Evolutionary conservation across 2,329 filamentous ascomycete genomes (phyloP).

Genomic region (Ophiostoma ulmi): DNA sequence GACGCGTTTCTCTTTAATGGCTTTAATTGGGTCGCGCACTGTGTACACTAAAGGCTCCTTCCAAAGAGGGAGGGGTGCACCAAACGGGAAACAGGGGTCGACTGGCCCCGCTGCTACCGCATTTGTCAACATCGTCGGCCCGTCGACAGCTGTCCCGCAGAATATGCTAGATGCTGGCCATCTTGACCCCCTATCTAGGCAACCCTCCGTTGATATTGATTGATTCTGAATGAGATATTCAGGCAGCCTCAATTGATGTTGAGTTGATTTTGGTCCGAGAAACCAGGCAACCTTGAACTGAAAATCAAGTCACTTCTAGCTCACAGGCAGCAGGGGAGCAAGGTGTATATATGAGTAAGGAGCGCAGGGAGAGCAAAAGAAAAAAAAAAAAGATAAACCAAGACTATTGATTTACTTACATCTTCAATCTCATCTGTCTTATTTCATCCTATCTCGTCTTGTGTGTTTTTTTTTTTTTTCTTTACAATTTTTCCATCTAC

Average conservation of each 20-base stretch:
- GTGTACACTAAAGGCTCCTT: not conserved
- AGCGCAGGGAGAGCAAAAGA: not conserved
- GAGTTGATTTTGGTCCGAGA: not conserved
- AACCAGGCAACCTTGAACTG: not conserved
- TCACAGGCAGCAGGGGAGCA: not conserved
- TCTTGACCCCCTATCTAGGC: conserved; percentile 3
- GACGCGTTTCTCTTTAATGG: conserved; percentile 34
- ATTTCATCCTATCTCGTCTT: not conserved
- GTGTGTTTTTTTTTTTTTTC: not conserved
- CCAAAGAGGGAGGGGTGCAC: not conserved
- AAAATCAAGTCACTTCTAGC: not conserved
- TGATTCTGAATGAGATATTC: not conserved
- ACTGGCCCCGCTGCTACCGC: not conserved
- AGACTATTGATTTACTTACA: not conserved
- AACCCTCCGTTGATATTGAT: not conserved
- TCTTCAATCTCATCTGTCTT: not conserved
- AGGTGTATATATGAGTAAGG: not conserved
- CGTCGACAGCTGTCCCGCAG: conserved; percentile 15
- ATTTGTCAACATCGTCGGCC: conserved; percentile 14
- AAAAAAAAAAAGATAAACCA: not conserved
- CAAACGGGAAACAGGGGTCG: not conserved
- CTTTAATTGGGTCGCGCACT: conserved; percentile 8
- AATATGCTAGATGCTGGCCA: not conserved
- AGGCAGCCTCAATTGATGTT: not conserved
- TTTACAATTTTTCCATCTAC: not conserved